Conservation (phyloP, 495 filamentous ascomycete species). For the Darksidea phi region DNA sequence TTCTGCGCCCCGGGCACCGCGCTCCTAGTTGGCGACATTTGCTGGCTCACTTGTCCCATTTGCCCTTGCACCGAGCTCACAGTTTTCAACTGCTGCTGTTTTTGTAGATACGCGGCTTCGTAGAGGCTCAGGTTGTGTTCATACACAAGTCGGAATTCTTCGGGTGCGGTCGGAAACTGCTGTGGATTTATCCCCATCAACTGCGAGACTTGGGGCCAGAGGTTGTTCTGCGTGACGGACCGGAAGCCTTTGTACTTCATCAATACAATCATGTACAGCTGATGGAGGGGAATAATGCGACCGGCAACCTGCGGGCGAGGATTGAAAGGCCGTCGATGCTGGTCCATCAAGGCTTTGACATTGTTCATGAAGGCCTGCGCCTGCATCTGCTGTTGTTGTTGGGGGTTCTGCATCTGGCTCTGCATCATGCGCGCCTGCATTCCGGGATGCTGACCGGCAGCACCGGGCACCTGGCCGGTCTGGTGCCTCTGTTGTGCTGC, state of each 20-base stretch:
- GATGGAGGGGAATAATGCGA: constrained; percentile 66
- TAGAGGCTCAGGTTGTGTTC: constrained; percentile 70
- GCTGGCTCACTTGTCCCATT: constrained; percentile 40
- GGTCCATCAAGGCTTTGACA: constrained; percentile 68
- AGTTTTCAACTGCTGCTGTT: constrained; percentile 15
- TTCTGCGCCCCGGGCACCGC: constrained; percentile 47
- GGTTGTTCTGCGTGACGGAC: constrained; percentile 62
- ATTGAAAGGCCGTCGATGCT: constrained; percentile 66
- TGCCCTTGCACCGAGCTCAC: constrained; percentile 37
- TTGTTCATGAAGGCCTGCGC: constrained; percentile 64
- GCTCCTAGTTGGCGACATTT: constrained; percentile 49
- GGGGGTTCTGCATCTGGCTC: constrained; percentile 17
- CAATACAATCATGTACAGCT: constrained; percentile 72
- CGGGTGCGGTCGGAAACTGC: constrained; percentile 62
- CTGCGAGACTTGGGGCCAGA: constrained; percentile 71
- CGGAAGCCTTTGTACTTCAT: constrained; percentile 72
- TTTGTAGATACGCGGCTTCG: constrained; percentile 48
- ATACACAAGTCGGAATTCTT: constrained; percentile 70
- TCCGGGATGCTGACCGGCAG: constrained; percentile 43
- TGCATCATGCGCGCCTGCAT: constrained; percentile 53
- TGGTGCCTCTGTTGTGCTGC: constrained; percentile 45
- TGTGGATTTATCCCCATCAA: constrained; percentile 63
- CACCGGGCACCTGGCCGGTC: constrained; percentile 32
- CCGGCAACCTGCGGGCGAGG: constrained; percentile 66
- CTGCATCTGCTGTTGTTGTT: constrained; percentile 11